A percentile compares a stretch with the other conserved stretches of the same genome.
Evolutionary conservation across 495 filamentous ascomycete species (phyloP).

Genomic region (Chlorociboria aeruginascens): DNA sequence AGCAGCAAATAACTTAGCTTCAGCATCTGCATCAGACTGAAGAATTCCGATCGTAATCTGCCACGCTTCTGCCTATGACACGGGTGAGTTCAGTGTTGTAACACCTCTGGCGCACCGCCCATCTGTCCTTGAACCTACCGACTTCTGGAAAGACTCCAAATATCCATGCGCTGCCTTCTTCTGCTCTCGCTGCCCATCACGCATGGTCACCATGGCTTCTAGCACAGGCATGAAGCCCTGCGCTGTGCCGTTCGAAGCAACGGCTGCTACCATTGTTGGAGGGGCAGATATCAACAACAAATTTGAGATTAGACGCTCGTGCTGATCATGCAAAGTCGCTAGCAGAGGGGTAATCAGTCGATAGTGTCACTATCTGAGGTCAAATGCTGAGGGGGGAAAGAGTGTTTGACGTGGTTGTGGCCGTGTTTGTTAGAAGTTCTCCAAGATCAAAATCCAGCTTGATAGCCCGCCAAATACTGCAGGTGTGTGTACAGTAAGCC

Average conservation of each 20-base stretch:
- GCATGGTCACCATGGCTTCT: constrained; percentile 81
- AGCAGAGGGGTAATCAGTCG: no score
- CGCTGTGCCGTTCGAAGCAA: constrained; percentile 35
- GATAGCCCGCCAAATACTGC: no score
- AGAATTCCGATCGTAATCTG: constrained; percentile 73
- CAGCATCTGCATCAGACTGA: constrained; percentile 60
- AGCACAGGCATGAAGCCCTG: constrained; percentile 76
- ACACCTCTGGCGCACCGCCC: constrained; percentile 6
- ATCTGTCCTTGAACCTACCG: constrained; percentile 47
- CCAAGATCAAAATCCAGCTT: no score
- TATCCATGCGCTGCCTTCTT: constrained; percentile 86
- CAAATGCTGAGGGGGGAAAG: not conserved
- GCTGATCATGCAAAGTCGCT: no score
- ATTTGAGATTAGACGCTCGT: not conserved
- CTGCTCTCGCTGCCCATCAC: constrained; percentile 66
- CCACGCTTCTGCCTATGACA: constrained; percentile 75
- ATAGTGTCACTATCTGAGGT: not conserved
- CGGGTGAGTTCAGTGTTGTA: constrained; percentile 4
- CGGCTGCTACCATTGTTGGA: constrained; percentile 25
- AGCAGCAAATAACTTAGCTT: constrained; percentile 89
- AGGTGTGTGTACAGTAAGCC: no score
- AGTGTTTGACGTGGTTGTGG: not conserved
- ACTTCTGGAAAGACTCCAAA: constrained; percentile 95
- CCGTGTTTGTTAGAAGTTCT: no score
- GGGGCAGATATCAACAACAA: constrained; percentile 11